A percentile compares a stretch with the other conserved stretches of the same genome.
Evolutionary conservation across 495 filamentous ascomycete genomes (phyloP).

Genomic region (Stereocaulon alpinum): DNA sequence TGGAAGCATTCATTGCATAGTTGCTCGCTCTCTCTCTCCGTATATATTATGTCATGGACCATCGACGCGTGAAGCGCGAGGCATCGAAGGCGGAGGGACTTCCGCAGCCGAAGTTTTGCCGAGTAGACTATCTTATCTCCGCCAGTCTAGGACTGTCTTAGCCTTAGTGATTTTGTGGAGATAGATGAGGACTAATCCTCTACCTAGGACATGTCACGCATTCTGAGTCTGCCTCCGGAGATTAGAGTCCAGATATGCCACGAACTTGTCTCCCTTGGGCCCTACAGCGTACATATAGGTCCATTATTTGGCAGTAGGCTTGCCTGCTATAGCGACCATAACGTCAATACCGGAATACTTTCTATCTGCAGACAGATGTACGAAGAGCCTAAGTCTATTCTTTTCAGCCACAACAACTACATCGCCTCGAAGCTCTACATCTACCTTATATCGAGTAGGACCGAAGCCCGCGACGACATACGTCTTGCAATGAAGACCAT

Average conservation of each 20-base stretch:
- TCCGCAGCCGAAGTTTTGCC: not conserved
- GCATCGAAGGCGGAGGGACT: no score
- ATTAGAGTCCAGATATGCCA: not conserved
- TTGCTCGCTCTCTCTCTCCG: not conserved
- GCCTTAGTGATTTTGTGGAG: no score
- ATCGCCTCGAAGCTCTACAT: not conserved
- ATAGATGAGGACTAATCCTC: not conserved
- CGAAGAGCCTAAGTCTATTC: not conserved
- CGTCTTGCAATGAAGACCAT: not conserved
- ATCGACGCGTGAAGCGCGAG: slow-evolving; percentile 4
- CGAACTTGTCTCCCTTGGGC: not conserved
- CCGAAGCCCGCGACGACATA: not conserved
- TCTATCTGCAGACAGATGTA: not conserved
- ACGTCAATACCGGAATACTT: not conserved
- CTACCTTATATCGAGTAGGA: not conserved
- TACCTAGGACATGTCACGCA: not conserved
- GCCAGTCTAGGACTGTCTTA: not conserved
- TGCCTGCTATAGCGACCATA: not conserved
- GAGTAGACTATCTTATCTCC: no score
- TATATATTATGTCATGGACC: not conserved
- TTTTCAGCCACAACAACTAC: not conserved
- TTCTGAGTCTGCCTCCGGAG: not conserved
- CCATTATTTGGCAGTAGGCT: not conserved
- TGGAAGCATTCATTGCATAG: not conserved
- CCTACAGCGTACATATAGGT: not conserved